Evolutionary conservation across 306 rosid genomes (phyloP), one percentile per base, ranked within the genome.

Genomic region (Gynostemma pentaphyllum): DNA sequence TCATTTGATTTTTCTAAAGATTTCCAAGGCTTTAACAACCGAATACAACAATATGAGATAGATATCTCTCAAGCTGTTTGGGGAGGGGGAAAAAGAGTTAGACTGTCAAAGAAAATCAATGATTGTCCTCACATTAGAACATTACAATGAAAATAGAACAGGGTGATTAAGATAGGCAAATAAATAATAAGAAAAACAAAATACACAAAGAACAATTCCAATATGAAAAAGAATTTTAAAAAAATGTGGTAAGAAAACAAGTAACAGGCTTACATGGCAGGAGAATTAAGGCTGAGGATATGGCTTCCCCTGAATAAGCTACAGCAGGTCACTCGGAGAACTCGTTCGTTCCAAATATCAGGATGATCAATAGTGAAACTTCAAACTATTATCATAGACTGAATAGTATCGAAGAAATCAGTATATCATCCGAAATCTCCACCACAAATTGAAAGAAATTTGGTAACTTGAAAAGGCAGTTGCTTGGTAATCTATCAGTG

Each of bases 221-320:
- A 70, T 83, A 90, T 83, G 57, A 90, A 87, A 90, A 87, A 80
- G 66, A 74, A 61, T 11, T 39, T 60, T 60, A 72, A 68, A 77
- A 81, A 78, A 80, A 81, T 79, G 84, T 81, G 80, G 69, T 61
- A 48, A 50, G 68, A 74, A 76, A 77, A 75, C 74, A 84, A 86
- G 79, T 76, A 76, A 71, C 83, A 65, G 81, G 97, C 97, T 87
- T 87, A 87, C 89, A 91, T 66, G 77, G 90, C 76, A 79, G 95
- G 82, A 80, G 95, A 81, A 80, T 80, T 76, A 78, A 72, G 85
- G 87, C 78, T 49, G 81, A 74, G 81, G 80, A 67, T 73, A 73
- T 53, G 77, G 77, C 36, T 61, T 70, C 56, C 67, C 67, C 24
- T 74, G 39, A 55, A n/a, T n/a, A 69, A 45, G 81, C 69, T 64